A percentile compares a stretch with the other conserved stretches of the same genome.
Evolutionary conservation across 805 yeast species (phyloP).

Genomic region (Candida orba): DNA sequence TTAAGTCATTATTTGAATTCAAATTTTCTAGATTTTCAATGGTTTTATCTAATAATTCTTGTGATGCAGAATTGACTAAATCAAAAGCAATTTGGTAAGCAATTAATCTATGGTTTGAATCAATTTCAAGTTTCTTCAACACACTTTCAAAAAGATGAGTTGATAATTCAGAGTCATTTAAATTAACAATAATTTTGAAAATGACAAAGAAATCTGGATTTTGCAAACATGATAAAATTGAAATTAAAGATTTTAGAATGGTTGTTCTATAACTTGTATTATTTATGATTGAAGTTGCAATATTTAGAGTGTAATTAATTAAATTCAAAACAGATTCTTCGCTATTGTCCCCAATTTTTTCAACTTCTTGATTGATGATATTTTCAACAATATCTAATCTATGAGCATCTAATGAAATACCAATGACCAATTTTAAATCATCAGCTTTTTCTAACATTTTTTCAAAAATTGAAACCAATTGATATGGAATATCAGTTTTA

Average conservation of each 20-base stretch:
- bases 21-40: conserved; percentile 32
- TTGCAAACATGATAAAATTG: conserved; percentile 47
- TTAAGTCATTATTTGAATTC: conserved; percentile 22
- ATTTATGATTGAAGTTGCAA: conserved; percentile 60
- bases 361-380: conserved; percentile 38
- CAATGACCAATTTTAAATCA: conserved; percentile 77
- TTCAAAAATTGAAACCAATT: conserved; percentile 67
- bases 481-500: conserved; percentile 41
- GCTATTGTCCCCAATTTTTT: conserved; percentile 23
- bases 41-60: conserved; percentile 66
- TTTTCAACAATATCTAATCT: conserved; percentile 72
- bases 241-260: conserved; percentile 57
- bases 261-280: conserved; percentile 59
- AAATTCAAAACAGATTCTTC: conserved; percentile 50
- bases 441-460: conserved; percentile 80
- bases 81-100: conserved; percentile 96
- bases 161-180: conserved; percentile 72
- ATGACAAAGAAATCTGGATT: conserved; percentile 77
- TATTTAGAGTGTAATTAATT: conserved; percentile 68
- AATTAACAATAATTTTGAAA: conserved; percentile 80
- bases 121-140: conserved; percentile 29
- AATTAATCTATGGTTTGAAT: conserved; percentile 42
- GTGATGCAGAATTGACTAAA: conserved; percentile 84
- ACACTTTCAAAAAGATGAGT: conserved; percentile 58
- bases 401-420: conserved; percentile 83